These are phyloP conservation scores for Gaeumannomyces tritici DNA, from an alignment of 2,329 filamentous ascomycete species.

Conservation along the genomic window DNA sequence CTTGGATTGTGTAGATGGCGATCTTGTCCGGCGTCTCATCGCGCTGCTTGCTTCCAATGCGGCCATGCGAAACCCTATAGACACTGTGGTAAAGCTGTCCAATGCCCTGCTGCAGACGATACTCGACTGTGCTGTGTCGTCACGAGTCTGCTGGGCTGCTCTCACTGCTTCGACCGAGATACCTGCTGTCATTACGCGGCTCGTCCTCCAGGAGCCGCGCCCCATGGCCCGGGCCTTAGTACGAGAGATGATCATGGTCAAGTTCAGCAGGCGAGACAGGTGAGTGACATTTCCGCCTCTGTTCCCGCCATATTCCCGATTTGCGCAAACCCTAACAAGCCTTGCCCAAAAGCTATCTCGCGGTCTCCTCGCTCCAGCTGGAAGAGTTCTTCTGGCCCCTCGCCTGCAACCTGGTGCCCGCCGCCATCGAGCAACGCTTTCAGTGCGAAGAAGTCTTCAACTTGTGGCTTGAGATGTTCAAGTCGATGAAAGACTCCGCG, in stretches of 20 bases:
- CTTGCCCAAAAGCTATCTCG: slow-evolving; percentile 10
- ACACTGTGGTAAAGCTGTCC: slow-evolving; percentile 15
- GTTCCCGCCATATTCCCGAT: background rate
- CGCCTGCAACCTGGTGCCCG: slow-evolving; percentile 24
- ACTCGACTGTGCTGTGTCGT: slow-evolving; percentile 19
- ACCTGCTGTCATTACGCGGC: slow-evolving; percentile 17
- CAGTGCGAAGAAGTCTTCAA: slow-evolving; percentile 36
- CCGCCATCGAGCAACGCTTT: slow-evolving; percentile 19
- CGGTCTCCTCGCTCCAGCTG: slow-evolving; percentile 25
- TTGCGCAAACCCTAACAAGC: background rate
- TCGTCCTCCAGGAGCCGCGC: slow-evolving; percentile 27
- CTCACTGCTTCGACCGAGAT: slow-evolving; percentile 9
- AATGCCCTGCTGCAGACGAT: slow-evolving; percentile 26
- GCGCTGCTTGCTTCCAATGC: slow-evolving; percentile 3
- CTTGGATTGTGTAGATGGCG: background rate
- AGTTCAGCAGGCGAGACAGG: slow-evolving; percentile 8
- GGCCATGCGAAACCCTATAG: slow-evolving; percentile 12
- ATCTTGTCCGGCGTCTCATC: slow-evolving; percentile 1
- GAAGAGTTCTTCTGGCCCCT: slow-evolving; percentile 38
- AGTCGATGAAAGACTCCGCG: slow-evolving; percentile 24
- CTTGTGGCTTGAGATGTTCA: slow-evolving; percentile 29
- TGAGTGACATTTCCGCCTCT: background rate
- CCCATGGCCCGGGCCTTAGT: slow-evolving; percentile 24
- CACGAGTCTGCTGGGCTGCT: slow-evolving; percentile 25
- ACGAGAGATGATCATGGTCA: slow-evolving; percentile 13